These are phyloP conservation scores for Bruguiera hainesii DNA, from an alignment of 441 rosid species.

Conservation along the genomic window DNA sequence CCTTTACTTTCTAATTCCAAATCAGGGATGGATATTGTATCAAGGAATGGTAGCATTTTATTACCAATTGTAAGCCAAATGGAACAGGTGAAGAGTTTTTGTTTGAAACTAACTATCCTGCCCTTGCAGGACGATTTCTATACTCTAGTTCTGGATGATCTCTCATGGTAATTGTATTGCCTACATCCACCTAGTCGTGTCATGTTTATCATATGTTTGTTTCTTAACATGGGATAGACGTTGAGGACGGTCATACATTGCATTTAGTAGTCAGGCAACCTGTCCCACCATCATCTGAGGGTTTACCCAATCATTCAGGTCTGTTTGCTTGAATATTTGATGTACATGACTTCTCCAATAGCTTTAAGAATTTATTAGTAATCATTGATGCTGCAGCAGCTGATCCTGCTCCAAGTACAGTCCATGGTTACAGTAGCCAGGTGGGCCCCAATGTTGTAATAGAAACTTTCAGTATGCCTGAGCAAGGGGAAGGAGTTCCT, in stretches of 20 bases:
- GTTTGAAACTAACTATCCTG: too few relatives aligned
- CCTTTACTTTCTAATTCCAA: too few relatives aligned
- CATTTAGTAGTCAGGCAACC: conserved; percentile 66
- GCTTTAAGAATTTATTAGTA: conserved; percentile 3
- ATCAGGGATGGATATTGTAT: too few relatives aligned
- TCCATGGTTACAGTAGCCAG: conserved; percentile 36
- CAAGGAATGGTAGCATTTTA: too few relatives aligned
- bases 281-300: conserved; percentile 35
- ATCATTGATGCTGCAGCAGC: conserved; percentile 25
- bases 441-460: conserved; percentile 55
- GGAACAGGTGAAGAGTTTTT: too few relatives aligned
- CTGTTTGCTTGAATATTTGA: conserved; percentile 5
- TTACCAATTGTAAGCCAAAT: too few relatives aligned
- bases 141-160: too few relatives aligned
- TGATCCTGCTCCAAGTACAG: conserved; percentile 41
- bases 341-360: conserved; percentile 5
- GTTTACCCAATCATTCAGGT: conserved; percentile 43
- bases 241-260: conserved; percentile 69
- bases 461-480: conserved; percentile 64
- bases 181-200: neutral
- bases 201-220: neutral
- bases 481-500: conserved; percentile 69
- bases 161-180: neutral
- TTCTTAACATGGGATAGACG: conserved; percentile 49
- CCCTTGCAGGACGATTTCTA: too few relatives aligned